Evolutionary conservation across 305 asterid genomes (phyloP).

Genomic region (Rubia occidens): DNA sequence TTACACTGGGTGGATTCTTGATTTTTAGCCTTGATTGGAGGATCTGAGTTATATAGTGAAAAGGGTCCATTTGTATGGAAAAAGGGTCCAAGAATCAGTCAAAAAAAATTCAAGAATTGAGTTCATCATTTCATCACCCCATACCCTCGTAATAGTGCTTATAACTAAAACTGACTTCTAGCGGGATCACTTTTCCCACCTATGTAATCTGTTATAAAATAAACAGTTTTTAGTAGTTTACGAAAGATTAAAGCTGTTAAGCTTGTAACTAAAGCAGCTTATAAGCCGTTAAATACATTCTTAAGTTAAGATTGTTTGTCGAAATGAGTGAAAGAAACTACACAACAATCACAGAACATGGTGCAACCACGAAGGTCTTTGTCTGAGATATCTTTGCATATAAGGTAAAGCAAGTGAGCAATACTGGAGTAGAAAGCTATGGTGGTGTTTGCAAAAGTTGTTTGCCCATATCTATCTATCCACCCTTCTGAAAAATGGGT

Average conservation of each 20-base stretch:
- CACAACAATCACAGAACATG: neutral
- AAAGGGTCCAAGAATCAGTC: slow-evolving; percentile 4
- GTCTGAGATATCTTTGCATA: slow-evolving; percentile 16
- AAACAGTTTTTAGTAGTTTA: too few species aligned
- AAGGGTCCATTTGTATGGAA: neutral
- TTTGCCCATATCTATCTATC: slow-evolving; percentile 11
- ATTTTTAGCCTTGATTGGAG: neutral
- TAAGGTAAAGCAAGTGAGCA: slow-evolving; percentile 7
- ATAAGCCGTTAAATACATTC: neutral
- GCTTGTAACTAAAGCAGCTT: neutral
- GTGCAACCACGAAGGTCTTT: slow-evolving; percentile 13
- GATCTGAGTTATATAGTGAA: neutral
- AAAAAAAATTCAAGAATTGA: neutral
- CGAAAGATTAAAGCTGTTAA: too few species aligned
- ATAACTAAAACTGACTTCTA: neutral
- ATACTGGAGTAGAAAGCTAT: slow-evolving; percentile 18
- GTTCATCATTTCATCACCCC: neutral
- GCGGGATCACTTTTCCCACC: too few species aligned
- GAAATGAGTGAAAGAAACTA: neutral
- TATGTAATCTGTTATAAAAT: too few species aligned
- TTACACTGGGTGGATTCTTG: neutral
- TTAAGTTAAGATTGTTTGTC: neutral
- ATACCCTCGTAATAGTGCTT: too few species aligned
- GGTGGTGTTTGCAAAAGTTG: neutral
- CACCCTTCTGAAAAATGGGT: neutral